A percentile compares a stretch with the other conserved stretches of the same genome.
Conservation (phyloP, 75 land plant species). For the Picea glauca region DNA sequence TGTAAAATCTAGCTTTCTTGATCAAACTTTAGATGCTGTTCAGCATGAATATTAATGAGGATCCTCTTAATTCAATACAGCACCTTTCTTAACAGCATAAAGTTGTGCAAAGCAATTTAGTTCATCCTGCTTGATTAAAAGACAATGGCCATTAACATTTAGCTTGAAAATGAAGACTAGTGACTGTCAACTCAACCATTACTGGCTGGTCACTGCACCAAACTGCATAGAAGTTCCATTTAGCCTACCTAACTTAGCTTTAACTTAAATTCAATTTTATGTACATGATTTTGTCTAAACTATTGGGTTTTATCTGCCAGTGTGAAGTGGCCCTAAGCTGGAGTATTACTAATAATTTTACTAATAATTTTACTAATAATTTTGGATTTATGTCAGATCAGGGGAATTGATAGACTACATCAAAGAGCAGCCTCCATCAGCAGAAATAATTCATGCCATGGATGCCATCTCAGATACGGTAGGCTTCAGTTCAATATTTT, state of each 20-base stretch:
- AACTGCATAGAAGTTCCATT: neutral
- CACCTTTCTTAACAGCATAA: too few relatives aligned
- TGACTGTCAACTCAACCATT: neutral
- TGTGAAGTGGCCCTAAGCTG: constrained; percentile 1
- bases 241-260: neutral
- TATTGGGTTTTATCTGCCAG: neutral
- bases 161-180: neutral
- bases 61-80: too few relatives aligned
- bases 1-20: neutral
- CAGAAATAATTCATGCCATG: constrained; percentile 72
- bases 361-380: neutral
- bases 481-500: constrained; percentile 9
- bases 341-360: neutral
- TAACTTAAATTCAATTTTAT: neutral
- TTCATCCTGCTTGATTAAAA: neutral
- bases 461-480: constrained; percentile 95
- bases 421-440: constrained; percentile 60
- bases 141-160: neutral
- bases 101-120: too few relatives aligned
- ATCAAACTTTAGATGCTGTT: too few relatives aligned
- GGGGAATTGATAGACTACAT: constrained; percentile 62
- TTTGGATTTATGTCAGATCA: constrained; percentile 47
- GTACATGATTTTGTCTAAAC: neutral
- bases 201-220: neutral
- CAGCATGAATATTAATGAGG: too few relatives aligned